Evolutionary conservation across 495 filamentous ascomycete genomes (phyloP).

Genomic region (Tuber umbilicatum): DNA sequence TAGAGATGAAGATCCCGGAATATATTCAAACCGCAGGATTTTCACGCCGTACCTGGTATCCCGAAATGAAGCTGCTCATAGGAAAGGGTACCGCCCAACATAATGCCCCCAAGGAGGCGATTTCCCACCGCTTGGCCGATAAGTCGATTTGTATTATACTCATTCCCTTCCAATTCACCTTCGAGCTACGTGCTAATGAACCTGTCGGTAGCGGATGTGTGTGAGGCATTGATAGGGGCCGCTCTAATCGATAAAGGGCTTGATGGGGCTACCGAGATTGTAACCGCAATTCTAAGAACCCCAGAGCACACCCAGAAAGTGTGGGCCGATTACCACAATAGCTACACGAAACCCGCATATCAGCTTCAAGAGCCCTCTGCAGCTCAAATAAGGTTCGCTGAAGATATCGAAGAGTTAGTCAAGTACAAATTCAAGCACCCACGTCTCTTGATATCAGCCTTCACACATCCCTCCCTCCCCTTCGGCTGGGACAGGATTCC

Average conservation of each 20-base stretch:
- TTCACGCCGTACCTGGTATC: conserved; percentile 50
- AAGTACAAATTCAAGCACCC: conserved; percentile 78
- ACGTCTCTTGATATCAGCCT: conserved; percentile 71
- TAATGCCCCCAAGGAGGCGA: conserved; percentile 45
- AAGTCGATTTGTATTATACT: conserved; percentile 53
- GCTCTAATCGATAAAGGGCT: conserved; percentile 64
- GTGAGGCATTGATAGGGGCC: conserved; percentile 89
- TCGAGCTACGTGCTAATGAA: background rate
- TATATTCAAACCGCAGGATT: conserved; percentile 80
- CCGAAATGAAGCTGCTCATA: conserved; percentile 49
- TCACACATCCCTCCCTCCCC: conserved; percentile 78
- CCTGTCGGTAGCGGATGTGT: conserved; percentile 75
- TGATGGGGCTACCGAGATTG: conserved; percentile 76
- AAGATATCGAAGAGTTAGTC: conserved; percentile 58
- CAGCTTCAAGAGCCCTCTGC: conserved; percentile 55
- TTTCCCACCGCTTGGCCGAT: conserved; percentile 65
- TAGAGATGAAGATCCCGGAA: conserved; percentile 60
- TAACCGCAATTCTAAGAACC: conserved; percentile 65
- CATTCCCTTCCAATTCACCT: background rate
- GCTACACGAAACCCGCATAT: conserved; percentile 68
- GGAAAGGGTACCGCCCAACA: conserved; percentile 52
- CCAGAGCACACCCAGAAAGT: conserved; percentile 58
- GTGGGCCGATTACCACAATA: conserved; percentile 65
- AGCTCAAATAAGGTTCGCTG: conserved; percentile 60
- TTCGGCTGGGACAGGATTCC: conserved; percentile 68